These are phyloP conservation scores for Synchytrium microbalum DNA, from an alignment of 371 early-diverging fungal species.

Conservation along the genomic window DNA sequence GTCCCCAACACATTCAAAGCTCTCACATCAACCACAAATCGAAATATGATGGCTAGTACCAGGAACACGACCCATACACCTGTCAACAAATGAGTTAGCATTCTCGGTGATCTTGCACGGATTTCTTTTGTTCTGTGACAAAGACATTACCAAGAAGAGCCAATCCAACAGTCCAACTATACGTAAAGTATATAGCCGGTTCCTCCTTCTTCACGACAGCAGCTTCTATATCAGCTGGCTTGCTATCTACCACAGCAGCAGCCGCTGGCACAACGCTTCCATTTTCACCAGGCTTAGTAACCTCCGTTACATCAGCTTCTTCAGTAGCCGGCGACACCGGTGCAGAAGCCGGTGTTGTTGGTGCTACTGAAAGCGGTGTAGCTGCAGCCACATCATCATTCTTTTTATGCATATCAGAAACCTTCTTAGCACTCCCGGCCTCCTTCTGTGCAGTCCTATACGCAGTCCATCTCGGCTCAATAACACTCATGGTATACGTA, in stretches of 20 bases:
- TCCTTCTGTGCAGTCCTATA: background rate
- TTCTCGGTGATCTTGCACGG: conserved; percentile 19
- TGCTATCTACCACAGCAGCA: background rate
- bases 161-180: conserved; percentile 33
- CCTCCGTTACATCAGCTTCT: background rate
- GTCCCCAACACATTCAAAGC: conserved; percentile 32
- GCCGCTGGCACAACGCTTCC: too few relatives aligned
- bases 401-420: background rate
- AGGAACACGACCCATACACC: too few relatives aligned
- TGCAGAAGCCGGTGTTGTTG: too few relatives aligned
- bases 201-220: background rate
- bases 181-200: conserved; percentile 9
- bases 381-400: conserved; percentile 1
- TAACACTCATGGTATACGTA: conserved; percentile 17
- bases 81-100: too few relatives aligned
- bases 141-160: conserved; percentile 35
- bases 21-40: conserved; percentile 2
- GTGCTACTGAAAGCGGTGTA: conserved; percentile 19
- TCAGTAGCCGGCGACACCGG: background rate
- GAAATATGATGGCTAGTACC: too few relatives aligned
- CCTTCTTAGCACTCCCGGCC: conserved; percentile 6
- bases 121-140: too few relatives aligned
- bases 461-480: conserved; percentile 3
- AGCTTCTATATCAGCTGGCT: background rate
- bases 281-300: background rate